Evolutionary conservation across 768 basidiomycete species (phyloP).

Genomic region (Trametes gibbosa): DNA sequence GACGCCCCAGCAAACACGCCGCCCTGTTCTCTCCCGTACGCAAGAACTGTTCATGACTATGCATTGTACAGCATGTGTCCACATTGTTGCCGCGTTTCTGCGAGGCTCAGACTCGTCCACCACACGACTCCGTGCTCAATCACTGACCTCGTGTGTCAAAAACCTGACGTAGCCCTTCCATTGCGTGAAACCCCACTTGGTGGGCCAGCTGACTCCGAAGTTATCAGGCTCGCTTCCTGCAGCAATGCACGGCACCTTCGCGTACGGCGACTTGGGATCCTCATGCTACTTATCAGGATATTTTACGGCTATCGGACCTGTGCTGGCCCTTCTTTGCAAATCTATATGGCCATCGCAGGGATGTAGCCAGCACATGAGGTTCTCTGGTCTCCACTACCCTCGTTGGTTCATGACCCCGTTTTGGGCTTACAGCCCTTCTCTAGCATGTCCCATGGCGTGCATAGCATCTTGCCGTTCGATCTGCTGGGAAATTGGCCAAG

Average conservation of each 20-base stretch:
- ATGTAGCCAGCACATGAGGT: not conserved
- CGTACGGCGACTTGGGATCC: not conserved
- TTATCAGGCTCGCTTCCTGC: not conserved
- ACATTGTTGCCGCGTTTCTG: not conserved
- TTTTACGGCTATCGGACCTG: not conserved
- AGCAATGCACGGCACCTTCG: not conserved
- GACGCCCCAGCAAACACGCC: not conserved
- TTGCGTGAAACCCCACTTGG: not conserved
- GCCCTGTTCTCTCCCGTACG: not conserved
- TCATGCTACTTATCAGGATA: not conserved
- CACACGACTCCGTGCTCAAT: not conserved
- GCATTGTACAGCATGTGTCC: not conserved
- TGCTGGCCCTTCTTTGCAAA: not conserved
- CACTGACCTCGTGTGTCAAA: not conserved
- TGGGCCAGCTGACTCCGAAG: not conserved
- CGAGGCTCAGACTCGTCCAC: not conserved
- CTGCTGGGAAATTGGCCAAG: not conserved
- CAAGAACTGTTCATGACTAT: not conserved
- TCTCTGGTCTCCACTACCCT: not conserved
- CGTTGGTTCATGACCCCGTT: not conserved
- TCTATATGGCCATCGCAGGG: not conserved
- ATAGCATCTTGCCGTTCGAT: not conserved
- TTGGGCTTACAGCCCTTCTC: not conserved
- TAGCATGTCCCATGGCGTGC: slow-evolving; percentile 5
- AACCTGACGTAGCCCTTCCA: not conserved